Conservation (phyloP, 2,329 filamentous ascomycete genomes). For the Intubia oerlemansii region DNA sequence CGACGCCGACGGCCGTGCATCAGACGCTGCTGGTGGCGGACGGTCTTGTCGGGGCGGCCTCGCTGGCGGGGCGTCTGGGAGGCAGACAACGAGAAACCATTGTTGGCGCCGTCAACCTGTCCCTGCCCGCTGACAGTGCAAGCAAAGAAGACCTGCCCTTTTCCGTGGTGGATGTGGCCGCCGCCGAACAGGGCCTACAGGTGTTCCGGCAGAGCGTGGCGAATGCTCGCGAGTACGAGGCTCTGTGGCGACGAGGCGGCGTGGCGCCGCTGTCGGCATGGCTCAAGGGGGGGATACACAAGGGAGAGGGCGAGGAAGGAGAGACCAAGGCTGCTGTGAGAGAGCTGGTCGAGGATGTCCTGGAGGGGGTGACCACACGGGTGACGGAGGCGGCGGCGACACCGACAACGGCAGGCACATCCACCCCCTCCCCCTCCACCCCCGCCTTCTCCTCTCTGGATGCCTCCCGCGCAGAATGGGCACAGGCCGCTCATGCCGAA, state of each 20-base stretch:
- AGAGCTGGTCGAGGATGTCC: too few relatives aligned
- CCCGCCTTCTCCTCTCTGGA: too few relatives aligned
- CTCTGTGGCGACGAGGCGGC: constrained; percentile 52
- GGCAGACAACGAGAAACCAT: too few relatives aligned
- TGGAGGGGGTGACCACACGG: too few relatives aligned
- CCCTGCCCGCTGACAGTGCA: constrained; percentile 17
- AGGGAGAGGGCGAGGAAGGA: too few relatives aligned
- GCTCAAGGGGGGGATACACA: too few relatives aligned
- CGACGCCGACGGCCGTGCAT: constrained; percentile 66
- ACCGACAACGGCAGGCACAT: too few relatives aligned
- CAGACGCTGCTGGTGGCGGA: constrained; percentile 54
- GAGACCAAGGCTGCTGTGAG: too few relatives aligned
- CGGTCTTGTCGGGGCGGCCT: constrained; percentile 46
- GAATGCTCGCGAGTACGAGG: constrained; percentile 52
- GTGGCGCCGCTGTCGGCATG: too few relatives aligned
- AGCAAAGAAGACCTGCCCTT: constrained; percentile 20
- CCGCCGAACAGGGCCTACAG: constrained; percentile 39
- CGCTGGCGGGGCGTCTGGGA: constrained; percentile 22
- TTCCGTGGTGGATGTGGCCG: constrained; percentile 38
- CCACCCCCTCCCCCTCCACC: too few relatives aligned
- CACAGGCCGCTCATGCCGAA: constrained; percentile 62
- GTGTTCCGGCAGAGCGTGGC: constrained; percentile 47
- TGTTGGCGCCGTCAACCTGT: constrained; percentile 36
- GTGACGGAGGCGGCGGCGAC: too few relatives aligned
- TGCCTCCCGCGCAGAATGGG: too few relatives aligned